Conservation (phyloP, 177 flowering plant genomes). For the Tripterygium wilfordii region DNA sequence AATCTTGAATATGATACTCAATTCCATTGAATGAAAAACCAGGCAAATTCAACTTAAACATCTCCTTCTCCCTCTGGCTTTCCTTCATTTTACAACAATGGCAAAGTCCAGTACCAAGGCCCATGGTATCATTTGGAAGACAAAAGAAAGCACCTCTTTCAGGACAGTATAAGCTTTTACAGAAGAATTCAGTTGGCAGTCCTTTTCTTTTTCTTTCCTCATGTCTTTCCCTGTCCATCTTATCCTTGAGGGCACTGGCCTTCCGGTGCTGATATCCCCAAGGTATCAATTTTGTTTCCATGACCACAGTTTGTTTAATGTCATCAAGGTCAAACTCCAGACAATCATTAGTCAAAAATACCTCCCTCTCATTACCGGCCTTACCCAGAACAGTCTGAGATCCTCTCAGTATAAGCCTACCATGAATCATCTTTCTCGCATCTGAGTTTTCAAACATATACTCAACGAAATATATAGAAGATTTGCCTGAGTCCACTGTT, state of each 20-base stretch:
- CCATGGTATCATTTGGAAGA: slow-evolving; percentile 49
- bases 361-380: slow-evolving; percentile 76
- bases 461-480: slow-evolving; percentile 65
- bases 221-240: slow-evolving; percentile 49
- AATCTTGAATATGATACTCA: slow-evolving; percentile 60
- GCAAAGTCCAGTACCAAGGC: slow-evolving; percentile 76
- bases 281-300: slow-evolving; percentile 43
- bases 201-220: slow-evolving; percentile 77
- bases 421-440: slow-evolving; percentile 71
- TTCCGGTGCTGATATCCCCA: slow-evolving; percentile 88
- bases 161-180: slow-evolving; percentile 84
- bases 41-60: slow-evolving; percentile 34
- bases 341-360: slow-evolving; percentile 78
- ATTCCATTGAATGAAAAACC: slow-evolving; percentile 48
- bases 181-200: slow-evolving; percentile 69
- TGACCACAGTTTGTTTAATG: slow-evolving; percentile 38
- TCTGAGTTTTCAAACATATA: slow-evolving; percentile 68
- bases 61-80: slow-evolving; percentile 25
- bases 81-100: slow-evolving; percentile 51
- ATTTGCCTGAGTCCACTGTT: slow-evolving; percentile 33
- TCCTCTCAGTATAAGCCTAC: slow-evolving; percentile 65
- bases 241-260: slow-evolving; percentile 43
- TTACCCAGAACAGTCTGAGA: slow-evolving; percentile 77
- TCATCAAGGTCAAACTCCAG: slow-evolving; percentile 46
- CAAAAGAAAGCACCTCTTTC: slow-evolving; percentile 75